Percentiles rank a stretch among this genome's conserved stretches.
phyloP scores from a whole-genome alignment of 495 filamentous ascomycete genomes.

The Annulohypoxylon bovei region DNA sequence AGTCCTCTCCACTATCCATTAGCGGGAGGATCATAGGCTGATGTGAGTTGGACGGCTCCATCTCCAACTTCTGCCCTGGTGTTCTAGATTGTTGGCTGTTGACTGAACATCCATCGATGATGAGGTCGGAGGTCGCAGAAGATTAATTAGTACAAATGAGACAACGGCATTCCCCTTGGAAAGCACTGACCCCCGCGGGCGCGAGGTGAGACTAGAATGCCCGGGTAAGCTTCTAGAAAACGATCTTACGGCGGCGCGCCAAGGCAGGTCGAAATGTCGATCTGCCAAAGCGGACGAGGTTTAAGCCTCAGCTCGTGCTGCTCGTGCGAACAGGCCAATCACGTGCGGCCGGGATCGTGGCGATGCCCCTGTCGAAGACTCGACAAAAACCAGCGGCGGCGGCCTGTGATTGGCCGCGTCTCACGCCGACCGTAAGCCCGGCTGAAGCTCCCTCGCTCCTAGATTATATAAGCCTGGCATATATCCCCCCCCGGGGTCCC shows the following conservation, averaged over 20 bases:
- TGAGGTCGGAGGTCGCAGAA: background rate
- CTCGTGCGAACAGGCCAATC: conserved; percentile 21
- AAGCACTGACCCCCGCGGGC: conserved; percentile 7
- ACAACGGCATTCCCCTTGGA: background rate
- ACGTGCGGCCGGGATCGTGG: conserved; percentile 12
- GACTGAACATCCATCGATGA: conserved; percentile 3
- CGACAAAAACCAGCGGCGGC: background rate
- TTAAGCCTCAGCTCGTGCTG: conserved; percentile 28
- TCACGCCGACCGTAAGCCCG: background rate
- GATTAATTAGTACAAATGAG: background rate
- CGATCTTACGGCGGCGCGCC: background rate
- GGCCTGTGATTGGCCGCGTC: conserved; percentile 17
- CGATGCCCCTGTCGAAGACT: conserved; percentile 9
- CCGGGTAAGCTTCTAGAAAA: background rate
- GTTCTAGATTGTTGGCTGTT: background rate
- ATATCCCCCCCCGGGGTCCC: background rate
- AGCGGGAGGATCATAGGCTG: conserved; percentile 40
- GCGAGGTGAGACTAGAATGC: no score
- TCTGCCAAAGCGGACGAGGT: conserved; percentile 15
- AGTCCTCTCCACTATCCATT: conserved; percentile 34
- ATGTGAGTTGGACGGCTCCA: conserved; percentile 39
- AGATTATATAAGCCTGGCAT: background rate
- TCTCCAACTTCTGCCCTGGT: conserved; percentile 7
- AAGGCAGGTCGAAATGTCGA: conserved; percentile 17
- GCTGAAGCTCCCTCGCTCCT: background rate